Percentiles rank a stretch among this genome's conserved stretches.
Conservation (phyloP, 345 rosid genomes). For the Hibiscus mutabilis region DNA sequence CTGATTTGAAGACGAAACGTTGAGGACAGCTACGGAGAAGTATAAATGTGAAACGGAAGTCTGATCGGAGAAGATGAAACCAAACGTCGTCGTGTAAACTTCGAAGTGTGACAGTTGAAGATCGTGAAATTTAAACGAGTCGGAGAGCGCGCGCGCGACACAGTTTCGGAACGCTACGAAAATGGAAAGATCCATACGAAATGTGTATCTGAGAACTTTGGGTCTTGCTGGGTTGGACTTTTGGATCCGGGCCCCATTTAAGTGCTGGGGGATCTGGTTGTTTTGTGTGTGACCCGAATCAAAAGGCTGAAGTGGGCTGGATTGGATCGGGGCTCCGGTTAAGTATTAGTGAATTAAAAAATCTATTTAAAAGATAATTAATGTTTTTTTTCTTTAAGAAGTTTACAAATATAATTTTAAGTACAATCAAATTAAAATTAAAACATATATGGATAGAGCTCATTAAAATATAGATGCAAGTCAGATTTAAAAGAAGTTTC, state of each 20-base stretch:
- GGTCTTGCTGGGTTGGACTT: background rate
- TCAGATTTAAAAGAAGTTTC: too few species aligned
- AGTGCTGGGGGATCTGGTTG: background rate
- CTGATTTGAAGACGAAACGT: background rate
- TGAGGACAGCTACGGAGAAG: too few species aligned
- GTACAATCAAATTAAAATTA: too few species aligned
- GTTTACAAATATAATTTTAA: too few species aligned
- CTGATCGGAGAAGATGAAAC: constrained; percentile 1
- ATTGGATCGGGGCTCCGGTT: background rate
- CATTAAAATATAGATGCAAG: too few species aligned
- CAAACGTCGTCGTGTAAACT: background rate
- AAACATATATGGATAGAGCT: too few species aligned
- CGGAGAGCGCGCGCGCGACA: background rate
- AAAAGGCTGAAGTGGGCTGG: background rate
- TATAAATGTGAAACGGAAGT: background rate
- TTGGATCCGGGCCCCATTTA: background rate
- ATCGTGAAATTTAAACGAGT: background rate
- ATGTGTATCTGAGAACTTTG: background rate
- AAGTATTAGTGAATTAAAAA: background rate
- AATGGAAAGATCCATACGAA: background rate
- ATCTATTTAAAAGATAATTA: background rate
- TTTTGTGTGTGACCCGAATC: background rate
- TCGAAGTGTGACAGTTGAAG: background rate
- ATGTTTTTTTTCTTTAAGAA: too few species aligned
- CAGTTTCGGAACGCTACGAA: constrained; percentile 1